phyloP scores from a whole-genome alignment of 2,329 filamentous ascomycete genomes.

The Corinectria fuckeliana region DNA sequence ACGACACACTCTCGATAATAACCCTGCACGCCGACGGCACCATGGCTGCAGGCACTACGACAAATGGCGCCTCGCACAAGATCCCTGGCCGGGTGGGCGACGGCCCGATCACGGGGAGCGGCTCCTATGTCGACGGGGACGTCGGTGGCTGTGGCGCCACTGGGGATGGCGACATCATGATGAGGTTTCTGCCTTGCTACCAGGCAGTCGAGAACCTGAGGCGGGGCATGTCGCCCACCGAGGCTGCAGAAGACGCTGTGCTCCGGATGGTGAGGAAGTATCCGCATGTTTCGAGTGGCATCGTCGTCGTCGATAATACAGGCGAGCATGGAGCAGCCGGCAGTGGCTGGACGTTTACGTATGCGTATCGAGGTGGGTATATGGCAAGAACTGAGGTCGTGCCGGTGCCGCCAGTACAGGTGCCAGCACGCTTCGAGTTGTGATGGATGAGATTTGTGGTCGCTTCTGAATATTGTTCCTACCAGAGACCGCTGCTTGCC shows the following conservation, averaged over 20 bases:
- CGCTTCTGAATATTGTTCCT: too few species aligned
- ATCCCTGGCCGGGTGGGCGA: conserved; percentile 63
- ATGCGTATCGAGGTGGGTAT: conserved; percentile 54
- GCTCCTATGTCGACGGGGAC: conserved; percentile 61
- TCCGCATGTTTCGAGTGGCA: conserved; percentile 53
- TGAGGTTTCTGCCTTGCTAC: conserved; percentile 63
- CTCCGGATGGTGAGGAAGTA: conserved; percentile 56
- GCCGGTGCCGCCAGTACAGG: conserved; percentile 41
- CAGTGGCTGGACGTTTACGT: conserved; percentile 62
- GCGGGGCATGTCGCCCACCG: conserved; percentile 53
- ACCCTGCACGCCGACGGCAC: conserved; percentile 50
- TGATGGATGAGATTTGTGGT: not conserved
- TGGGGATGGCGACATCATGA: conserved; percentile 64
- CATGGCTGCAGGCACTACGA: conserved; percentile 63
- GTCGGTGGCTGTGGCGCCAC: conserved; percentile 63
- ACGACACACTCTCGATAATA: conserved; percentile 63
- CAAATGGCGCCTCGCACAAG: conserved; percentile 61
- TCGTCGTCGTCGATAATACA: conserved; percentile 57
- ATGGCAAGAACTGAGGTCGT: conserved; percentile 57
- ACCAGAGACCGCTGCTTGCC: too few species aligned
- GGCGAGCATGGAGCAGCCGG: conserved; percentile 59
- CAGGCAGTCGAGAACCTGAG: conserved; percentile 62
- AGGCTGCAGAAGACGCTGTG: conserved; percentile 59
- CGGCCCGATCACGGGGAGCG: conserved; percentile 60
- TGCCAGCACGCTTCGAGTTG: not conserved